Conservation (phyloP, 129 eudicot species). For the Flaveria robusta region DNA sequence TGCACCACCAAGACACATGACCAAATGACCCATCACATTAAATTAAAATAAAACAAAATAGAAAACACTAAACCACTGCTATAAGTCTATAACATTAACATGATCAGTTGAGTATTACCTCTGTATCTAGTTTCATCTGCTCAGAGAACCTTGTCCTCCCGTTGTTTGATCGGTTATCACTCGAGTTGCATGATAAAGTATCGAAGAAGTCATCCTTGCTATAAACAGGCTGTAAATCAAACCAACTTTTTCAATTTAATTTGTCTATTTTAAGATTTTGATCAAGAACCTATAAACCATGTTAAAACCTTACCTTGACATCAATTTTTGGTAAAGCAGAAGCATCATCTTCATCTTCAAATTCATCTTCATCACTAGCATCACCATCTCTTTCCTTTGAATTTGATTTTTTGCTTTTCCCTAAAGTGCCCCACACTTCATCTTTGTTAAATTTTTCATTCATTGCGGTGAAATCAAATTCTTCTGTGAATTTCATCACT, state of each 20-base stretch:
- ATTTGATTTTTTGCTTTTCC: constrained; percentile 49
- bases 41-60: neutral
- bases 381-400: constrained; percentile 54
- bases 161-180: constrained; percentile 54
- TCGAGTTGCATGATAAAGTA: constrained; percentile 65
- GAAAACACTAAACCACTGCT: neutral
- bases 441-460: constrained; percentile 93
- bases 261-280: neutral
- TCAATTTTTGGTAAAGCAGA: constrained; percentile 54
- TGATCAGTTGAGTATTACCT: constrained; percentile 43
- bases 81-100: neutral
- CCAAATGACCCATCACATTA: neutral
- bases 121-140: constrained; percentile 87
- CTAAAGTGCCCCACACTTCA: constrained; percentile 95
- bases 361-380: constrained; percentile 59
- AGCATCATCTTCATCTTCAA: constrained; percentile 55
- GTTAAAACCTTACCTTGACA: constrained; percentile 39
- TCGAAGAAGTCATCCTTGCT: constrained; percentile 95
- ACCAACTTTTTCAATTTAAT: neutral
- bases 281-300: constrained; percentile 11
- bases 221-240: constrained; percentile 60
- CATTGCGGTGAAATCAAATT: constrained; percentile 91
- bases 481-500: constrained; percentile 75
- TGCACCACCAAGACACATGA: constrained; percentile 33
- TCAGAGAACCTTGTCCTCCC: constrained; percentile 85